These are phyloP conservation scores for Bjerkandera adusta DNA, from an alignment of 1,284 basidiomycete species.

Conservation along the genomic window DNA sequence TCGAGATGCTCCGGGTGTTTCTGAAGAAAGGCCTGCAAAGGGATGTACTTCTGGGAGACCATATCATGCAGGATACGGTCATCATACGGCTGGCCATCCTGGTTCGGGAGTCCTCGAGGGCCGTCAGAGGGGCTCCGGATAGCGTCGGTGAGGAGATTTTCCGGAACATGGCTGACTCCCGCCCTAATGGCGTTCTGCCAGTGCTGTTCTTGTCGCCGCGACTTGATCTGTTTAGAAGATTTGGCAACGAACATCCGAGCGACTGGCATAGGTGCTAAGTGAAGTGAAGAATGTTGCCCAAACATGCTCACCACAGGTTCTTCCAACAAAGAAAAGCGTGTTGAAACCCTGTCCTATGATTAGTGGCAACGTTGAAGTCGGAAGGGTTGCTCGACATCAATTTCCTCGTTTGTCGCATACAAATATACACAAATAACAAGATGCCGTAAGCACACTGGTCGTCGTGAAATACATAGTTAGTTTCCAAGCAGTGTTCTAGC, in stretches of 20 bases:
- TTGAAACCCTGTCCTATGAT: too few relatives aligned
- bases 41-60: slow-evolving; percentile 8
- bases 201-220: slow-evolving; percentile 2
- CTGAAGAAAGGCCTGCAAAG: slow-evolving; percentile 3
- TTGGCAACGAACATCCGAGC: slow-evolving; percentile 5
- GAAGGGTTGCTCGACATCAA: too few relatives aligned
- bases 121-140: background rate
- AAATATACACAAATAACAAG: too few relatives aligned
- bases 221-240: background rate
- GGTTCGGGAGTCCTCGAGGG: background rate
- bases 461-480: too few relatives aligned
- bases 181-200: background rate
- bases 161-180: slow-evolving; percentile 7
- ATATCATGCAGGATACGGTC: slow-evolving; percentile 4
- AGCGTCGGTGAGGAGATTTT: background rate
- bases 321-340: too few relatives aligned
- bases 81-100: slow-evolving; percentile 10
- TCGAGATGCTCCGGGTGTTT: background rate
- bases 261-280: too few relatives aligned
- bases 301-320: too few relatives aligned
- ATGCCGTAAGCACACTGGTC: too few relatives aligned
- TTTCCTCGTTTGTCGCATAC: too few relatives aligned
- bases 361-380: too few relatives aligned
- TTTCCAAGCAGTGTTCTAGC: too few relatives aligned
- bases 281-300: too few relatives aligned